Conservation (phyloP, 495 filamentous ascomycete genomes). For the Talaromyces nanjingensis region DNA sequence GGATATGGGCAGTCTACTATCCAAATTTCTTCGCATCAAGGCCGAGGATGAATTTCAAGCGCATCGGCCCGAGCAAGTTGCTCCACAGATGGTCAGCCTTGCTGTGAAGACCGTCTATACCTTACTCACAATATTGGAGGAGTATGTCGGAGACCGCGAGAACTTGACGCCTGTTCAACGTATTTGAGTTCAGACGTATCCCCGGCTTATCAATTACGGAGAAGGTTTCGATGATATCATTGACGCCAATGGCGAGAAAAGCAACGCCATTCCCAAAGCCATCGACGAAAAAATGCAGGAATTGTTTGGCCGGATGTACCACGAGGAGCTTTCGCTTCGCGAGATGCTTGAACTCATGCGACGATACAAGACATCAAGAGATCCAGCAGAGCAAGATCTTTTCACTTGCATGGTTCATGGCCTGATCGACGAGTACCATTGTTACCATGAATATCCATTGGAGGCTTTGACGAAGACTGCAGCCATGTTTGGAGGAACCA, state of each 20-base stretch:
- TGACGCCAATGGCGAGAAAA: constrained; percentile 70
- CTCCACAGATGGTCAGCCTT: constrained; percentile 62
- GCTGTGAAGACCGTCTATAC: constrained; percentile 78
- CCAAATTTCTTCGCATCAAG: constrained; percentile 74
- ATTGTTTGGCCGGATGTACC: constrained; percentile 94
- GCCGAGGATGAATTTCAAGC: constrained; percentile 70
- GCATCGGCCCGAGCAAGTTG: constrained; percentile 54
- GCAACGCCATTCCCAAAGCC: constrained; percentile 68
- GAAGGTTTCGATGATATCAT: constrained; percentile 86
- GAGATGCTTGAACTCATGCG: constrained; percentile 75
- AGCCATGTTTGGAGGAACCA: constrained; percentile 93
- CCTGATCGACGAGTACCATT: constrained; percentile 93
- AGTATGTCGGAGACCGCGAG: constrained; percentile 49
- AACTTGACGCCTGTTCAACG: constrained; percentile 65
- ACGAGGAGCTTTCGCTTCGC: constrained; percentile 71
- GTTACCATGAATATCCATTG: constrained; percentile 88
- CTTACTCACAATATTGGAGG: constrained; percentile 71
- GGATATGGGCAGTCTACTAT: constrained; percentile 56
- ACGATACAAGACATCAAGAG: constrained; percentile 75
- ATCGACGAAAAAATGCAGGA: constrained; percentile 92
- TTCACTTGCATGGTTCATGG: constrained; percentile 99
- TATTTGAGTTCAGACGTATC: constrained; percentile 83
- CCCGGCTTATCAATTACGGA: constrained; percentile 93
- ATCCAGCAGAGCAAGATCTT: constrained; percentile 79
- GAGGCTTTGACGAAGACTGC: constrained; percentile 92